Base-by-base conservation (phyloP, 1,284 basidiomycete genomes). In the Melampsora larici-populina region DNA sequence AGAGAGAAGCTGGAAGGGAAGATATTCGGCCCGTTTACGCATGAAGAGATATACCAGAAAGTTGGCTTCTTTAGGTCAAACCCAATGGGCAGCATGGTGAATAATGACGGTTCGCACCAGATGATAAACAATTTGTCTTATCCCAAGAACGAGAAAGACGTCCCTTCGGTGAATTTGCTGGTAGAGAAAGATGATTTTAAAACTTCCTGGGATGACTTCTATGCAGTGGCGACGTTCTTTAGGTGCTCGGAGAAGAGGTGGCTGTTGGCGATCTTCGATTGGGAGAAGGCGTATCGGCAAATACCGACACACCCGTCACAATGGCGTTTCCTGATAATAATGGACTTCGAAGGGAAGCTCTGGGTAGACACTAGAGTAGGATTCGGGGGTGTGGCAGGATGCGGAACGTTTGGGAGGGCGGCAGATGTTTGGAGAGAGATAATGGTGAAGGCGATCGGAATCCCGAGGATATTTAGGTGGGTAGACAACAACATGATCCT, bases 161-260 rank as follows among this genome's bases (percentile, higher is more conserved):
- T 9, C 36, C 67, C 67, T 13, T 69, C 67, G 15, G 46, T 69
- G 5, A 69, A 69, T 13, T 69, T 40, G 2, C 48, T 24, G 13
- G 67, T 69, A 17, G 18, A 69, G 6, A 69, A 69, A 18, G 21
- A 18, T 69, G 67, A 69, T 18, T 69, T 24, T 26, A 8, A 8
- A 6, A 69, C 67, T 5, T 48, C 67, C 17, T 69, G 67, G 67
- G 33, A 69, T 29, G 67, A 69, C 67, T 69, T 69, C 49, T 1
- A 48, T 2, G 1, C 1, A 1, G 67, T 69, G 7, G 33, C 67
- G n/a, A 2, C n/a, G 1, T 69, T 69, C 46, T 29, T 69, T 6
- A 49, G 46, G 15, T 17, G 5, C 1, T 1, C 5, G 2, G 7
- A 11, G 49, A 15, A 51, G 15, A 36, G 24, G 3, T 9, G 48